These are phyloP conservation scores for Calonectria henricotiae DNA, from an alignment of 2,329 filamentous ascomycete species.

Conservation along the genomic window DNA sequence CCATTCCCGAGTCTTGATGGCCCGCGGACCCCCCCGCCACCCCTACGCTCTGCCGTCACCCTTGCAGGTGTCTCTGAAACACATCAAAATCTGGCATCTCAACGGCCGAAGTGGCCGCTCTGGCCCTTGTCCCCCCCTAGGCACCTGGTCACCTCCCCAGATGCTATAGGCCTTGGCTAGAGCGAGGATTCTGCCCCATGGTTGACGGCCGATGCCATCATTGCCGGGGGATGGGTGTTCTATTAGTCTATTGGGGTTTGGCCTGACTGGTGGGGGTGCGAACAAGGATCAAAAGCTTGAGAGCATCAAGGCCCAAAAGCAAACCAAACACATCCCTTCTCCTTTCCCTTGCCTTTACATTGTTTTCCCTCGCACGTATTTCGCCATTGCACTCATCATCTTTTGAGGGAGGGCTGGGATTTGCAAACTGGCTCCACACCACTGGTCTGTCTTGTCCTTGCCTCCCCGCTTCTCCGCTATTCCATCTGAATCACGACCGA, in stretches of 20 bases:
- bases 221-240: slow-evolving; percentile 38
- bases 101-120: slow-evolving; percentile 49
- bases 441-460: slow-evolving; percentile 42
- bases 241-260: slow-evolving; percentile 42
- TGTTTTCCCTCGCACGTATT: slow-evolving; percentile 37
- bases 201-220: slow-evolving; percentile 42
- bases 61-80: slow-evolving; percentile 53
- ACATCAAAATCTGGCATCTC: slow-evolving; percentile 53
- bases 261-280: slow-evolving; percentile 49
- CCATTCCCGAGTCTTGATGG: slow-evolving; percentile 49
- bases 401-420: slow-evolving; percentile 47
- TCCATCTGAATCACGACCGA: slow-evolving; percentile 51
- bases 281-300: slow-evolving; percentile 49
- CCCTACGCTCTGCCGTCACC: slow-evolving; percentile 50
- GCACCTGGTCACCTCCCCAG: slow-evolving; percentile 42
- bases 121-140: slow-evolving; percentile 23
- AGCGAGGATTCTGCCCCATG: slow-evolving; percentile 35
- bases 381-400: slow-evolving; percentile 32
- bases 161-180: slow-evolving; percentile 40
- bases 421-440: slow-evolving; percentile 47
- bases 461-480: slow-evolving; percentile 43
- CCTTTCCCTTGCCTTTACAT: slow-evolving; percentile 43
- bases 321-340: slow-evolving; percentile 48
- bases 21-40: slow-evolving; percentile 44
- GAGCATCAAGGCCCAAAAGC: slow-evolving; percentile 51